Evolutionary conservation across 1,284 basidiomycete species (phyloP), one percentile per base, ranked within the genome.

Genomic region (Cutaneotrichosporon daszewskae): DNA sequence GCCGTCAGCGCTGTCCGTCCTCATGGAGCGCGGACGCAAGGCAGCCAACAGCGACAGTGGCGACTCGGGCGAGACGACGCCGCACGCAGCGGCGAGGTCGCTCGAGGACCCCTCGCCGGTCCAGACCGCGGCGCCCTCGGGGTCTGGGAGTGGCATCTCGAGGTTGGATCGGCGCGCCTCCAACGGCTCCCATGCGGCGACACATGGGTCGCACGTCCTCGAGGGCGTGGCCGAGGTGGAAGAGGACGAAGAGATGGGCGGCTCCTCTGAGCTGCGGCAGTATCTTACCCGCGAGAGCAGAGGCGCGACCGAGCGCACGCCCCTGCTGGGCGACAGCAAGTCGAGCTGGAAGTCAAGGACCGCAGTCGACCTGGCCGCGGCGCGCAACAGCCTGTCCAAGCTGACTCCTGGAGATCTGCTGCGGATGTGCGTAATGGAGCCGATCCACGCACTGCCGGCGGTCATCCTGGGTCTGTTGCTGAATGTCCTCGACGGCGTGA

Each of bases 401-500:
- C 37, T 68, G n/a, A 61, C 70, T 0, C 37, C 54, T 23, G 49
- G 40, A 18, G 69, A 71, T 34, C 49, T 68, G 4, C 49, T 58
- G 5, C 37, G 49, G 25, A 59, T 64, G 27, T 70, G 74, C 27
- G 72, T 77, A 4, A 49, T 78, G 9, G 73, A 72, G 36, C 71
- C 72, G 0, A 37, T 72, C 51, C 59, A 64, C 42, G 75, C 80
- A 0, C 57, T 91, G 16, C 92, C 92, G 0, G 87, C 90, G 0
- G 89, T 94, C 10, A 66, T 92, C 11, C 75, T 97, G 9, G 92
- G 92, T 3, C 77, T 83, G 53, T 71, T 97, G 33, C 74, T 98
- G 52, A 98, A 98, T 62, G 79, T 97, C 32, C 75, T 98, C 19
- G 94, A 98, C 62, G 95, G 91, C 5, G 83, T 97, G 32, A 74